Percentiles rank a stretch among this genome's conserved stretches.
These are phyloP conservation scores for Aureobasidium sp. DNA, from an alignment of 2,329 filamentous ascomycete species.

Conservation along the genomic window DNA sequence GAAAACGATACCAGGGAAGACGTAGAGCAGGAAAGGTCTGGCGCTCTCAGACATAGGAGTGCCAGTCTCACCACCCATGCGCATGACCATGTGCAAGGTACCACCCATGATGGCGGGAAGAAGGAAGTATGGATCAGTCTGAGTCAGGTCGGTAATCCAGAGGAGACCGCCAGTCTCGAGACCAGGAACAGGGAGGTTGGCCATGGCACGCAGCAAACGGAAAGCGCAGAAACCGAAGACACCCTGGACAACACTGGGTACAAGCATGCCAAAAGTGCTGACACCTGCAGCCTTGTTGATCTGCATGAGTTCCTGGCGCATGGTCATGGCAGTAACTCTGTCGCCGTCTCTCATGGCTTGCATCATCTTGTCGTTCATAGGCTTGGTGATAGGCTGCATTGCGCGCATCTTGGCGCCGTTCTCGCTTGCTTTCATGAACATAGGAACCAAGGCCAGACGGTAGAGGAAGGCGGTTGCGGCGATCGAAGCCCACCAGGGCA, in stretches of 20 bases:
- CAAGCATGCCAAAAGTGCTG: constrained; percentile 42
- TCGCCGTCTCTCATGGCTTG: constrained; percentile 39
- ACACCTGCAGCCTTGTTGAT: constrained; percentile 52
- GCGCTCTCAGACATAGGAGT: constrained; percentile 27
- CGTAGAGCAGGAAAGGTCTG: constrained; percentile 37
- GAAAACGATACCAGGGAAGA: constrained; percentile 48
- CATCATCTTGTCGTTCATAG: constrained; percentile 51
- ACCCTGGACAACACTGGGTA: constrained; percentile 53
- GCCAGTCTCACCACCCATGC: constrained; percentile 46
- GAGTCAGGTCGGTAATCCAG: constrained; percentile 75
- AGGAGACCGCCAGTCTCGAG: constrained; percentile 61
- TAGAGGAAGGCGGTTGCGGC: constrained; percentile 56
- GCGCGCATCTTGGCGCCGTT: constrained; percentile 55
- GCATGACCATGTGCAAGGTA: constrained; percentile 25
- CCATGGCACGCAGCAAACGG: constrained; percentile 67
- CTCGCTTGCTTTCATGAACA: constrained; percentile 56
- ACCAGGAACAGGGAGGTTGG: constrained; percentile 69
- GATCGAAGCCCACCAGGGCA: constrained; percentile 80
- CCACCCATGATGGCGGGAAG: constrained; percentile 49
- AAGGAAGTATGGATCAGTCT: constrained; percentile 68
- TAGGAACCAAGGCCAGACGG: constrained; percentile 59
- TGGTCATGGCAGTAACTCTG: constrained; percentile 39
- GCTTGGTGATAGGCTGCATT: constrained; percentile 51
- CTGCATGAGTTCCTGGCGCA: constrained; percentile 41
- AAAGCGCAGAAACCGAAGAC: constrained; percentile 77